Conservation (phyloP, 2,329 filamentous ascomycete genomes). For the Chrysoporthe cubensis region DNA sequence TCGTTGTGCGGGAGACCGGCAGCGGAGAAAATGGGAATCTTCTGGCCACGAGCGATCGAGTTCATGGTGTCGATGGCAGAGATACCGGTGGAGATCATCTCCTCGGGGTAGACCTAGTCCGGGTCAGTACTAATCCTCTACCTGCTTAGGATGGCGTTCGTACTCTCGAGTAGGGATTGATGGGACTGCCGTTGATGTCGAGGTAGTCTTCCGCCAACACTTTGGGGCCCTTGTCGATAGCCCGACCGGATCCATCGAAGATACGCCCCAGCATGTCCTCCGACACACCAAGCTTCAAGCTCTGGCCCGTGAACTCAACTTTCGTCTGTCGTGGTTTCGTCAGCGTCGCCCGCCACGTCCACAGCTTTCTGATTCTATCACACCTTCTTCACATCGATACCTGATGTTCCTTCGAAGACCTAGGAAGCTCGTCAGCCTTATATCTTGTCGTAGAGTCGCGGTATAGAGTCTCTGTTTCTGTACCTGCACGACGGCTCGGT, state of each 20-base stretch:
- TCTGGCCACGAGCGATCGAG: slow-evolving; percentile 96
- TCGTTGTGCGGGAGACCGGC: slow-evolving; percentile 99
- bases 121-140: slow-evolving; percentile 29
- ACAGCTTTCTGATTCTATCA: slow-evolving; percentile 28
- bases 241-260: slow-evolving; percentile 96
- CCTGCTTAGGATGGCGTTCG: slow-evolving; percentile 36
- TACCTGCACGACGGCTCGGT: slow-evolving; percentile 94
- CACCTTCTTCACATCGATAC: slow-evolving; percentile 99
- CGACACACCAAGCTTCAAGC: slow-evolving; percentile 96
- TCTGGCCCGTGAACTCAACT: slow-evolving; percentile 96
- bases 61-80: slow-evolving; percentile 99
- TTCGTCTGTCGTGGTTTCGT: slow-evolving; percentile 67
- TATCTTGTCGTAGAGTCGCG: slow-evolving; percentile 2
- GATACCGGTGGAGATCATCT: slow-evolving; percentile 99
- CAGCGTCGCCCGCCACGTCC: slow-evolving; percentile 12
- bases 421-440: slow-evolving; percentile 47
- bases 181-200: slow-evolving; percentile 98
- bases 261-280: slow-evolving; percentile 99
- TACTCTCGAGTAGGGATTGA: slow-evolving; percentile 97
- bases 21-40: slow-evolving; percentile 99
- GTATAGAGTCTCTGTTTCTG: slow-evolving; percentile 25
- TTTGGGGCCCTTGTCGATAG: slow-evolving; percentile 98
- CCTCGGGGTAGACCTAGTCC: slow-evolving; percentile 89
- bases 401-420: slow-evolving; percentile 96
- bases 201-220: slow-evolving; percentile 97